Evolutionary conservation across 2,329 filamentous ascomycete species (phyloP).

Genomic region (Xylariaceae sp.): DNA sequence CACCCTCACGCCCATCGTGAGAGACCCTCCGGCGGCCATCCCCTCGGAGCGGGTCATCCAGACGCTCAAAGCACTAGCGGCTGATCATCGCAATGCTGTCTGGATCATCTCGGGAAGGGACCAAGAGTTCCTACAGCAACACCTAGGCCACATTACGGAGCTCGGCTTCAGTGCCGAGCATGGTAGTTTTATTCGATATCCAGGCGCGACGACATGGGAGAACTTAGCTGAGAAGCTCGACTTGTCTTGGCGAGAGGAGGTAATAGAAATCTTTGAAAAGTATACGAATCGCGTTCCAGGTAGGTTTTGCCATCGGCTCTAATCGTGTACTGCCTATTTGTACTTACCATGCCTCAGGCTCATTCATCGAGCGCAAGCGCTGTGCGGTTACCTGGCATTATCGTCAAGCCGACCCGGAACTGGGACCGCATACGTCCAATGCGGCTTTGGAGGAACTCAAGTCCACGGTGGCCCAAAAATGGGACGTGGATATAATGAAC

Average conservation of each 20-base stretch:
- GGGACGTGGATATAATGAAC: conserved; percentile 93
- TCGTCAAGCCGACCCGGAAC: conserved; percentile 81
- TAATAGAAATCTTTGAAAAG: conserved; percentile 77
- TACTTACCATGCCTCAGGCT: conserved; percentile 49
- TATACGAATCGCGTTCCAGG: conserved; percentile 85
- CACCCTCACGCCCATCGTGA: conserved; percentile 91
- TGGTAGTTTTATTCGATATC: conserved; percentile 87
- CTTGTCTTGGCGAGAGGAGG: conserved; percentile 89
- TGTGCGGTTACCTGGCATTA: conserved; percentile 98
- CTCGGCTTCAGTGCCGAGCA: conserved; percentile 96
- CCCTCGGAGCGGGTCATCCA: conserved; percentile 79
- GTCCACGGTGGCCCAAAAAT: conserved; percentile 67
- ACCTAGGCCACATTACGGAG: conserved; percentile 84
- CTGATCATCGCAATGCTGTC: conserved; percentile 79
- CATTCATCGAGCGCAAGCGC: conserved; percentile 90
- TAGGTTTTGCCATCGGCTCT: conserved; percentile 38
- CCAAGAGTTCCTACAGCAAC: conserved; percentile 83
- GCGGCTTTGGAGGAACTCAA: conserved; percentile 82
- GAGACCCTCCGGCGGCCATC: conserved; percentile 82
- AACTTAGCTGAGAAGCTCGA: conserved; percentile 82
- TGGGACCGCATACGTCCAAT: conserved; percentile 71
- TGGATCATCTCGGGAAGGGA: conserved; percentile 98
- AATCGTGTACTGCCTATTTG: background rate
- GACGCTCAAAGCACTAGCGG: conserved; percentile 72
- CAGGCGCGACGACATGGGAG: conserved; percentile 73